A percentile compares a stretch with the other conserved stretches of the same genome.
Conservation (phyloP, 345 rosid species). For the Euphorbia pulcherrima region DNA sequence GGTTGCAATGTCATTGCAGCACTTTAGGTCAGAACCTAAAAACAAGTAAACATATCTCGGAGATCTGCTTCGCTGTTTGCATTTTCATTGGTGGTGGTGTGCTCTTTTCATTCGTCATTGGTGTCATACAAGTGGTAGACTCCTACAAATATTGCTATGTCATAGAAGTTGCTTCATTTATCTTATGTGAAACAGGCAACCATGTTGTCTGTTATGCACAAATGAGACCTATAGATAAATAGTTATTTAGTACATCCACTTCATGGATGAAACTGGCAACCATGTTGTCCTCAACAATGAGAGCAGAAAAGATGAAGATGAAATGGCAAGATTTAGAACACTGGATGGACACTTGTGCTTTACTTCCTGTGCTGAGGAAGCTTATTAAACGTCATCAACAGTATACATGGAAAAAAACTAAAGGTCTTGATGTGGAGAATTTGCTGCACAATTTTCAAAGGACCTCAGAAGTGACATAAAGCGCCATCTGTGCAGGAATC, state of each 20-base stretch:
- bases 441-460: constrained; percentile 63
- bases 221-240: neutral
- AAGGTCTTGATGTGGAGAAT: constrained; percentile 74
- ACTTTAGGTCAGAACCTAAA: constrained; percentile 67
- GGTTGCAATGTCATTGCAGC: constrained; percentile 27
- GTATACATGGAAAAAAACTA: constrained; percentile 82
- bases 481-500: constrained; percentile 76
- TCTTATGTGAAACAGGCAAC: neutral
- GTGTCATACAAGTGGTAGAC: constrained; percentile 82
- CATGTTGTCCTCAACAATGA: constrained; percentile 6
- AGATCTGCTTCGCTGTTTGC: constrained; percentile 61
- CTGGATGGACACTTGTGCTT: constrained; percentile 82
- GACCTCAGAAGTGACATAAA: constrained; percentile 82
- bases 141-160: too few species aligned
- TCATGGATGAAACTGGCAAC: constrained; percentile 1
- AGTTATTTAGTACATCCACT: neutral
- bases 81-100: constrained; percentile 63
- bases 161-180: too few species aligned
- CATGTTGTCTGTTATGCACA: neutral
- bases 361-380: constrained; percentile 61
- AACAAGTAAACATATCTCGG: constrained; percentile 62
- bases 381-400: constrained; percentile 74
- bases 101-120: constrained; percentile 66
- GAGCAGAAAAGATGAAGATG: constrained; percentile 85
- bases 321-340: constrained; percentile 82